Percentiles rank a stretch among this genome's conserved stretches.
Conservation (phyloP, 805 yeast species). For the Trichomonascus vanleenenianus region DNA sequence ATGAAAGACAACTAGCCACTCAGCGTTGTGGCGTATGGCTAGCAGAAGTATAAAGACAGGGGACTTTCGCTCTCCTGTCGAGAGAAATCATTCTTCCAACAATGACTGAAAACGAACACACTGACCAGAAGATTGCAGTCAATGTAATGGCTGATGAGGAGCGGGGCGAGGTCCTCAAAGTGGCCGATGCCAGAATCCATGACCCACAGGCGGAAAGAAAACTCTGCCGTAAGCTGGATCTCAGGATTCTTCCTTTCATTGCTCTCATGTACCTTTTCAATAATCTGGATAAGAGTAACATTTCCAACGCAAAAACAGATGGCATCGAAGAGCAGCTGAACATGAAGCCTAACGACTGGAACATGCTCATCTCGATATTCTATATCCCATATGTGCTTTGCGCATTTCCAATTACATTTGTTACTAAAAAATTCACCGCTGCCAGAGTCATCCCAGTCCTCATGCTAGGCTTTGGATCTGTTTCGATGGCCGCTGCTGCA, state of each 20-base stretch:
- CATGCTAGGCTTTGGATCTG: conserved; percentile 39
- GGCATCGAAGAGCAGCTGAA: conserved; percentile 37
- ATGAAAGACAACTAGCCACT: too few species aligned
- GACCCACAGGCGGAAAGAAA: conserved; percentile 21
- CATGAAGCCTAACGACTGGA: conserved; percentile 38
- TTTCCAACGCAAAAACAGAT: conserved; percentile 43
- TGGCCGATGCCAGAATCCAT: conserved; percentile 11
- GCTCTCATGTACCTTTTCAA: conserved; percentile 42
- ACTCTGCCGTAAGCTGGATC: conserved; percentile 35
- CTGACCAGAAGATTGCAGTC: too few species aligned
- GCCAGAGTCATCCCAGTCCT: conserved; percentile 38
- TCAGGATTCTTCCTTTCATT: conserved; percentile 37
- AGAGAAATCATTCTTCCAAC: too few species aligned
- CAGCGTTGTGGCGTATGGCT: too few species aligned
- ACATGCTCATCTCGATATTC: conserved; percentile 38
- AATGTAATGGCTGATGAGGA: too few species aligned
- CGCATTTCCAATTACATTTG: conserved; percentile 34
- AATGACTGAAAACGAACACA: too few species aligned
- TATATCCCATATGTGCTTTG: conserved; percentile 39
- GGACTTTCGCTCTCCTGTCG: too few species aligned
- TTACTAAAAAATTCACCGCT: conserved; percentile 37
- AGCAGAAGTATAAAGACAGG: too few species aligned
- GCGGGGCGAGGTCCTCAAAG: not conserved
- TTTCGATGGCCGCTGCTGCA: conserved; percentile 33
- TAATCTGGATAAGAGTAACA: conserved; percentile 43